Percentiles rank a stretch among this genome's conserved stretches.
Evolutionary conservation across 1,139 yeast genomes (phyloP).

Genomic region (Candida frijolesensis): DNA sequence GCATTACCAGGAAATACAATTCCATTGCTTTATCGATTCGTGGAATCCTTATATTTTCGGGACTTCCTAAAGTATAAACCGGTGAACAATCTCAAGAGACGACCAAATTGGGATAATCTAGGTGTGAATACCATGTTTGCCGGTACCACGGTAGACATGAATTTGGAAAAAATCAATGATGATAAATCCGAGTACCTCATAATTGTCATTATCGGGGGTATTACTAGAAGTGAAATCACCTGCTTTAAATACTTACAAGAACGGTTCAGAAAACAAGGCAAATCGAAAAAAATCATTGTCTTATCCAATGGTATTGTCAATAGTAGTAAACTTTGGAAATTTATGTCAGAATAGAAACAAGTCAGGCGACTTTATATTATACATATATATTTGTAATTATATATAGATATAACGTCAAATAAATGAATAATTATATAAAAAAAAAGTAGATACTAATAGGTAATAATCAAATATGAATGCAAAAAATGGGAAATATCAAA

Average conservation of each 20-base stretch:
- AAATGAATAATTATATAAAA: slow-evolving; percentile 1
- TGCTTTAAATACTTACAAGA: slow-evolving; percentile 60
- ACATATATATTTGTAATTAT: slow-evolving; percentile 1
- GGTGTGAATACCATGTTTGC: slow-evolving; percentile 41
- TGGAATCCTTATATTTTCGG: slow-evolving; percentile 54
- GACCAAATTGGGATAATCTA: slow-evolving; percentile 50
- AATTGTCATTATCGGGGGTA: slow-evolving; percentile 66
- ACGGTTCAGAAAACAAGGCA: slow-evolving; percentile 30
- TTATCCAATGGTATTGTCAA: slow-evolving; percentile 61
- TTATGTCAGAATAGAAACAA: slow-evolving; percentile 7
- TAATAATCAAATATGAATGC: not conserved
- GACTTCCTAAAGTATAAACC: slow-evolving; percentile 48
- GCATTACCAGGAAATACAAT: slow-evolving; percentile 55
- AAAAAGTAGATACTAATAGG: not conserved
- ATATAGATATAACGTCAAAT: slow-evolving; percentile 1
- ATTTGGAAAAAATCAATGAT: slow-evolving; percentile 35
- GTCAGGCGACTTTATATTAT: not conserved
- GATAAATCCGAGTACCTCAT: slow-evolving; percentile 45
- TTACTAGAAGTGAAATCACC: slow-evolving; percentile 77
- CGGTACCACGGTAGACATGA: slow-evolving; percentile 39
- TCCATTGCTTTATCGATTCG: slow-evolving; percentile 48
- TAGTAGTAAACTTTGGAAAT: slow-evolving; percentile 36
- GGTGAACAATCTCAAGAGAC: slow-evolving; percentile 36
- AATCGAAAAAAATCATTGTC: slow-evolving; percentile 48
- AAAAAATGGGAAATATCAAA: not conserved